Percentiles rank a stretch among this genome's conserved stretches.
Conservation (phyloP, 257 asterid species). For the Oldenlandia corymbosa region DNA sequence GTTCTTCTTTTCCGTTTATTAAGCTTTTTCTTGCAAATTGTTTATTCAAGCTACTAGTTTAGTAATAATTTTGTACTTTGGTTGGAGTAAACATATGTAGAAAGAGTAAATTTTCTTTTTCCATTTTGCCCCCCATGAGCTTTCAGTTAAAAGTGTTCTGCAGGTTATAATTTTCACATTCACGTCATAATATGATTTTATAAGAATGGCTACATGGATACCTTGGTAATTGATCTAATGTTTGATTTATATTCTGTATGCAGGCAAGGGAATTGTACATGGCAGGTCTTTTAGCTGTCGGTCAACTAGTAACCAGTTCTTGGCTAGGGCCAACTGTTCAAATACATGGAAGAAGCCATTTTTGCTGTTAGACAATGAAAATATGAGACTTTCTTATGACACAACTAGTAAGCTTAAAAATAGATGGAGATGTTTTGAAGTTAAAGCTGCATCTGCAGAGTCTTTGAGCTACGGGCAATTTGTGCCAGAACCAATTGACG, state of each 20-base stretch:
- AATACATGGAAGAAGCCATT: conserved; percentile 27
- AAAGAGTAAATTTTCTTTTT: background rate
- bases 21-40: background rate
- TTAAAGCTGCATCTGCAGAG: conserved; percentile 51
- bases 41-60: background rate
- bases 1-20: background rate
- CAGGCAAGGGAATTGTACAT: conserved; percentile 35
- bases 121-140: no score
- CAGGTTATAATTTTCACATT: background rate
- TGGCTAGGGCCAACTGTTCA: conserved; percentile 22
- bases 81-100: no score
- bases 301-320: conserved; percentile 24
- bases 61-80: background rate
- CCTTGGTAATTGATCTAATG: background rate
- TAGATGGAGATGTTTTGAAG: conserved; percentile 20
- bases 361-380: conserved; percentile 25
- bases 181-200: background rate
- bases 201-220: background rate
- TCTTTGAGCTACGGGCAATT: conserved; percentile 40
- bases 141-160: background rate
- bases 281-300: conserved; percentile 19
- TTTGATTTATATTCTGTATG: conserved; percentile 12
- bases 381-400: conserved; percentile 18
- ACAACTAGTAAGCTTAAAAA: conserved; percentile 14
- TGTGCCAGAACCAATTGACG: conserved; percentile 26